These are phyloP conservation scores for Fusarium heterosporum DNA, from an alignment of 2,329 filamentous ascomycete species.

Conservation along the genomic window DNA sequence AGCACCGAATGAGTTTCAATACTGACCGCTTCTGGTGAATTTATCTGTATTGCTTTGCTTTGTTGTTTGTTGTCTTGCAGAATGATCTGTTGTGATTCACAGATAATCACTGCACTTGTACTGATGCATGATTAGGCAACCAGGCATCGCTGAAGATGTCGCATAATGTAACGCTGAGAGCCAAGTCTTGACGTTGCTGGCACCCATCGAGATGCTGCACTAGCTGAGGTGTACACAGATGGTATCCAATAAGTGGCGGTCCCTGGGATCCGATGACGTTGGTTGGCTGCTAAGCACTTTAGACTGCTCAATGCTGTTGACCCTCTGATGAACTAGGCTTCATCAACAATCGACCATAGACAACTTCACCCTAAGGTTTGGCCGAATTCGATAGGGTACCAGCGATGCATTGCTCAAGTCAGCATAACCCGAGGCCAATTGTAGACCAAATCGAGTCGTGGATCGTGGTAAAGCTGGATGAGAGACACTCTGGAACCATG, in stretches of 20 bases:
- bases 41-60: neutral
- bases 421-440: neutral
- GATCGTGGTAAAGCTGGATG: neutral
- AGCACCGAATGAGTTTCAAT: constrained; percentile 6
- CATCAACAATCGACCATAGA: constrained; percentile 12
- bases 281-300: constrained; percentile 2
- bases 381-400: neutral
- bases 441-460: neutral
- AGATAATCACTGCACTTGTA: neutral
- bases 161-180: constrained; percentile 25
- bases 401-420: neutral
- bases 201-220: constrained; percentile 17
- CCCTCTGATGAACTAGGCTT: constrained; percentile 9
- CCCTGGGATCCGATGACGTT: constrained; percentile 27
- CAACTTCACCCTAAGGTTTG: constrained; percentile 1
- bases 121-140: neutral
- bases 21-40: constrained; percentile 17
- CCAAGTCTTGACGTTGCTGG: constrained; percentile 16
- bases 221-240: constrained; percentile 13
- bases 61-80: neutral
- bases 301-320: neutral
- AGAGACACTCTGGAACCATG: neutral
- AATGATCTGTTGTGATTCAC: neutral
- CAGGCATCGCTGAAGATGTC: constrained; percentile 15
- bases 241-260: constrained; percentile 12